Evolutionary conservation across 1,284 basidiomycete genomes (phyloP).

Genomic region (Ceratobasidium sp.): DNA sequence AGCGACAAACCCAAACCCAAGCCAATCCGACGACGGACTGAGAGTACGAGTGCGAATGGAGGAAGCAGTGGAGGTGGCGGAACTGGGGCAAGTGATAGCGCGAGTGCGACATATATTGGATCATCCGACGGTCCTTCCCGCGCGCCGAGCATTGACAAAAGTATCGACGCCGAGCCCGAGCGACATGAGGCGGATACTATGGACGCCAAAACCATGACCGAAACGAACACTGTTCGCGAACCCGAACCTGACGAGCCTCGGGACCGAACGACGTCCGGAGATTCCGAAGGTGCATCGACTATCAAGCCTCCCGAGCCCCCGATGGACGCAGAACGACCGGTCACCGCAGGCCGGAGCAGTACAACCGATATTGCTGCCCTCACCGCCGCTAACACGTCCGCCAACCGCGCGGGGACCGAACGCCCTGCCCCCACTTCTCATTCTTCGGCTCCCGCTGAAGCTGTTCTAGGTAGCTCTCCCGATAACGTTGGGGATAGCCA

Average conservation of each 20-base stretch:
- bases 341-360: background rate
- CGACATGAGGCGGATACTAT: background rate
- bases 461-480: background rate
- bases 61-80: background rate
- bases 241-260: conserved; percentile 1
- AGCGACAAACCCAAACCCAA: background rate
- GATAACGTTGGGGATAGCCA: background rate
- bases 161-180: background rate
- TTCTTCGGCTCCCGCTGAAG: background rate
- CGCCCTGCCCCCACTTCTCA: background rate
- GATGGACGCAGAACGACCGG: background rate
- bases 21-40: background rate
- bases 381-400: conserved; percentile 16
- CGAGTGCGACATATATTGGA: conserved; percentile 15
- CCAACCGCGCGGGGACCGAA: background rate
- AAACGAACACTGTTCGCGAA: conserved; percentile 2
- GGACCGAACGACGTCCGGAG: conserved; percentile 17
- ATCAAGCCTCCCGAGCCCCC: background rate
- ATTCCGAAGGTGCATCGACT: conserved; percentile 18
- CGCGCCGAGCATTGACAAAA: background rate
- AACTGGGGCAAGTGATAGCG: background rate
- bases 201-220: conserved; percentile 9
- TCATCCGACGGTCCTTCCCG: background rate
- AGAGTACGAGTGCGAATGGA: background rate
- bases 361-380: conserved; percentile 17